These are phyloP conservation scores for Rhinocladiella mackenziei DNA, from an alignment of 2,329 filamentous ascomycete genomes.

Conservation along the genomic window DNA sequence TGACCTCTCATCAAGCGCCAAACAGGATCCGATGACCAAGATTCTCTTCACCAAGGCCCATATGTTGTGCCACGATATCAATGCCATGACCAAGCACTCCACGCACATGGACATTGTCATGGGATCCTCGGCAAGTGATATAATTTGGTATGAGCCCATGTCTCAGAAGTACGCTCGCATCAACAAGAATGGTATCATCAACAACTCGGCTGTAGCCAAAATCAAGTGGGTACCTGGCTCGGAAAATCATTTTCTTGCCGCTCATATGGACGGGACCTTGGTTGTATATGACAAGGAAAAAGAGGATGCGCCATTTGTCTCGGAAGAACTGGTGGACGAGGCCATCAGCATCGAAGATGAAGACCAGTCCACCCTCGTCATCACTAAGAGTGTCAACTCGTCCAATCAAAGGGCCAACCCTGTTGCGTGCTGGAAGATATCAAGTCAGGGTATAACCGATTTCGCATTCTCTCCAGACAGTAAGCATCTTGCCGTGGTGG, in stretches of 20 bases:
- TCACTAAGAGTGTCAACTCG: slow-evolving; percentile 89
- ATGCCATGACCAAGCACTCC: slow-evolving; percentile 71
- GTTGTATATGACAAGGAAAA: slow-evolving; percentile 98
- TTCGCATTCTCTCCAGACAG: slow-evolving; percentile 91
- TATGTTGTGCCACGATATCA: slow-evolving; percentile 90
- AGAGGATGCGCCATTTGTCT: slow-evolving; percentile 74
- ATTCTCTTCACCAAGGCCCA: slow-evolving; percentile 96
- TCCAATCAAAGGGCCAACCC: slow-evolving; percentile 92
- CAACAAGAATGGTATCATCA: slow-evolving; percentile 95
- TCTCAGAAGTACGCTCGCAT: slow-evolving; percentile 91
- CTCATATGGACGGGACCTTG: slow-evolving; percentile 84
- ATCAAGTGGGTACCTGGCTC: slow-evolving; percentile 93
- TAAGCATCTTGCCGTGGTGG: slow-evolving; percentile 80
- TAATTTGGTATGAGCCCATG: slow-evolving; percentile 98
- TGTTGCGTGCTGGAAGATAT: slow-evolving; percentile 86
- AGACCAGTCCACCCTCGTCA: slow-evolving; percentile 52
- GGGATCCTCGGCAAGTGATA: slow-evolving; percentile 93
- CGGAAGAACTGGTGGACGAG: slow-evolving; percentile 56
- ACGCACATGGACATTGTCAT: slow-evolving; percentile 86
- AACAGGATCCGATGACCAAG: slow-evolving; percentile 89
- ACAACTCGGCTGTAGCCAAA: slow-evolving; percentile 75
- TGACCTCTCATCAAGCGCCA: slow-evolving; percentile 66
- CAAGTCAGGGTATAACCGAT: slow-evolving; percentile 82
- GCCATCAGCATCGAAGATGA: slow-evolving; percentile 34
- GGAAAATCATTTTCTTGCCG: slow-evolving; percentile 86